Evolutionary conservation across 352 stramenopile species (phyloP).

Genomic region (Globisporangium cylindrosporum): DNA sequence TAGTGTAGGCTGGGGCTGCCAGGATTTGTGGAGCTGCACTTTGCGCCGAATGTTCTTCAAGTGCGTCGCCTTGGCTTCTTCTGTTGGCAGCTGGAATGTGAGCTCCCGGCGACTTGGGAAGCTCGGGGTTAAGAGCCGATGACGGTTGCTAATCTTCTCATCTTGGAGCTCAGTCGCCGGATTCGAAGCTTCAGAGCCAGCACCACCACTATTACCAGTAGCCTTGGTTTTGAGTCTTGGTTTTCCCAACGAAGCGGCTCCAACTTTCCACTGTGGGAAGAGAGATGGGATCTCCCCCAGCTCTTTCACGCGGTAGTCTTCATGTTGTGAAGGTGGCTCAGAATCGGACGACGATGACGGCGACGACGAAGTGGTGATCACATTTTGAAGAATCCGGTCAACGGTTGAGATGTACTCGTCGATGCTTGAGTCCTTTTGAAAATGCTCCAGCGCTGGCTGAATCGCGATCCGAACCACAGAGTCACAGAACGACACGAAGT

Average conservation of each 20-base stretch:
- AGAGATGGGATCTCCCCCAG: constrained; percentile 44
- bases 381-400: constrained; percentile 37
- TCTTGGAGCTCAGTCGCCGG: not conserved
- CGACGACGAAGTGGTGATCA: constrained; percentile 18
- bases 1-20: constrained; percentile 30
- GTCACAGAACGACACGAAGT: constrained; percentile 49
- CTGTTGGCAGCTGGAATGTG: constrained; percentile 21
- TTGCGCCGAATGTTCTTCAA: constrained; percentile 49
- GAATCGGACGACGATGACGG: too few relatives aligned
- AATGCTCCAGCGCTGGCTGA: constrained; percentile 53
- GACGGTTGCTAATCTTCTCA: not conserved
- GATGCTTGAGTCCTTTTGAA: constrained; percentile 37
- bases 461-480: constrained; percentile 40
- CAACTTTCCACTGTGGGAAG: constrained; percentile 40
- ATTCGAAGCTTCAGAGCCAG: not conserved
- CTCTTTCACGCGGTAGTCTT: constrained; percentile 28
- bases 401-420: constrained; percentile 43
- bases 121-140: too few relatives aligned
- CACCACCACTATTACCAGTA: not conserved
- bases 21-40: constrained; percentile 58
- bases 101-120: constrained; percentile 26
- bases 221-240: constrained; percentile 4
- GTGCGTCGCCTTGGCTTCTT: constrained; percentile 32
- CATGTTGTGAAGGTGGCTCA: not conserved
- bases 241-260: constrained; percentile 21